phyloP scores from a whole-genome alignment of 1,284 basidiomycete species.

The Lentinula novae-zelandiae region DNA sequence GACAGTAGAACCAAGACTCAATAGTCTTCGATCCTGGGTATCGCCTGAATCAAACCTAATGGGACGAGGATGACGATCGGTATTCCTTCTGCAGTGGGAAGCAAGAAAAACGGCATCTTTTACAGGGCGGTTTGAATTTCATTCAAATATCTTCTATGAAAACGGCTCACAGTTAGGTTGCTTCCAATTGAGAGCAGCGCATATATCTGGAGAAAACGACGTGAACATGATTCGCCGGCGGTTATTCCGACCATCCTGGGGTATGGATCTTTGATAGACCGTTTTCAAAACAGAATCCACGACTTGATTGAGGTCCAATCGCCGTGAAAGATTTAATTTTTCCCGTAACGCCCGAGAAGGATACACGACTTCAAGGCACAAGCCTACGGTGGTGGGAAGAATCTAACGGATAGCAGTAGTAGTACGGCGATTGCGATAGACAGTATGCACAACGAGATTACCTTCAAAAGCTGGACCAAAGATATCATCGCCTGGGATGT shows the following conservation, averaged over 20 bases:
- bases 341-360: conserved; percentile 42
- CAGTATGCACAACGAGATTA: conserved; percentile 28
- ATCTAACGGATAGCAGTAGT: conserved; percentile 37
- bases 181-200: conserved; percentile 95
- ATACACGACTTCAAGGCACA: conserved; percentile 82
- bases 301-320: conserved; percentile 72
- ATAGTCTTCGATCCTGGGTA: conserved; percentile 49
- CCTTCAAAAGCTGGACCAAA: conserved; percentile 70
- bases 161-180: conserved; percentile 87
- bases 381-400: conserved; percentile 69
- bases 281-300: conserved; percentile 81
- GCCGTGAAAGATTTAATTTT: conserved; percentile 43
- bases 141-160: background rate
- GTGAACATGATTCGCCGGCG: conserved; percentile 82
- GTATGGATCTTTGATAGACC: conserved; percentile 68
- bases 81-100: conserved; percentile 74
- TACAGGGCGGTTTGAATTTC: conserved; percentile 15
- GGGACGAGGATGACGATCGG: conserved; percentile 30
- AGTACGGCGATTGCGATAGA: background rate
- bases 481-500: conserved; percentile 63
- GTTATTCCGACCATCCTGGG: conserved; percentile 42
- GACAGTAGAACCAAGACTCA: conserved; percentile 86
- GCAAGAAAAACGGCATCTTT: conserved; percentile 95
- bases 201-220: conserved; percentile 85
- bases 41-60: conserved; percentile 41